Base-by-base conservation (phyloP, 352 stramenopile genomes). In the Elongisporangium undulatum region DNA sequence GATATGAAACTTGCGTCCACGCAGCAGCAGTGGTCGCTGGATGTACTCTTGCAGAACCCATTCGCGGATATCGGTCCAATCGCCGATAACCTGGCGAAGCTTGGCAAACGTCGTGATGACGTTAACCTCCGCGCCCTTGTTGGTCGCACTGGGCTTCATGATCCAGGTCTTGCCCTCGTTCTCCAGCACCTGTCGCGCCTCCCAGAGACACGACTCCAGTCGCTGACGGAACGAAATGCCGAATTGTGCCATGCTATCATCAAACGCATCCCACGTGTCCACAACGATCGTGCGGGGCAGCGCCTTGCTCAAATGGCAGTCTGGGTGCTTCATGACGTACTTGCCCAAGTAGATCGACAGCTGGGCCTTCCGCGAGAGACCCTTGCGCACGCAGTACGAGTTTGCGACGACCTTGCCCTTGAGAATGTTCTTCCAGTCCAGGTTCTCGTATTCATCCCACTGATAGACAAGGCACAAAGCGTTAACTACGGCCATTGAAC, bases 131-230 rank as follows among this genome's bases (percentile, higher is more conserved):
- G 76, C 78, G 9, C 79, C 82, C 62, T 89, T 90, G 72, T 92
- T 92, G 1, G 80, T 83, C 12, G 79, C 80, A 56, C 74, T 88
- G 10, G 79, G 79, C 50, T 92, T 92, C 66, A 92, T 82, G 50
- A 92, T 92, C 79, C 77, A 90, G 49, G 65, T 77, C 4, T 73
- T 73, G 17, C 61, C 58, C 23, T 79, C 66, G 8, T 58, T 63
- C 55, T 84, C 76, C n/a, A 86, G 65, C 16, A 60, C 65, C 23
- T 84, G 71, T 20, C 61, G 71, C 21, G 78, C 74, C 55, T 86
- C 76, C 76, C 76, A 86, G 49, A 86, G 22, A 61, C 76, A 86
- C 39, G 74, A 80, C 52, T 86, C 76, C 29, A 86, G 61, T 7
- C 76, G 74, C 29, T 86, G 73, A 26, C 76, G 74, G 59, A 86